Evolutionary conservation across 2,329 filamentous ascomycete genomes (phyloP).

Genomic region (Phyllosticta citrichinensis): DNA sequence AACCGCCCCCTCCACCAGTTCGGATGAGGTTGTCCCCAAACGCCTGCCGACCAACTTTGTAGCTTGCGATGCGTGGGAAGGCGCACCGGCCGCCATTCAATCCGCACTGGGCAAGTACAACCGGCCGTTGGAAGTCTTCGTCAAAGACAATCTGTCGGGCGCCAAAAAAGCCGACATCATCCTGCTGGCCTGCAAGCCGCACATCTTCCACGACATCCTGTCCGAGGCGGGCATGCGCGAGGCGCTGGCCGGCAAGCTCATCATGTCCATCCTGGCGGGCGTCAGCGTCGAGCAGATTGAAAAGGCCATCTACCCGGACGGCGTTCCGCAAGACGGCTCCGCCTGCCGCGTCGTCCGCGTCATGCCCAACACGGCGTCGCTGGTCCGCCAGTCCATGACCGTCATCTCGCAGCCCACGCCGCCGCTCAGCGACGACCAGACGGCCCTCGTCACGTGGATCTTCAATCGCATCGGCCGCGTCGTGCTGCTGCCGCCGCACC

Average conservation of each 20-base stretch:
- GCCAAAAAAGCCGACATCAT: slow-evolving; percentile 61
- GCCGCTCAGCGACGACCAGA: slow-evolving; percentile 44
- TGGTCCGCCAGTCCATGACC: slow-evolving; percentile 72
- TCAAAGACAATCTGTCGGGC: slow-evolving; percentile 61
- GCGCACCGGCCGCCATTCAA: slow-evolving; percentile 59
- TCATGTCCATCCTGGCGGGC: slow-evolving; percentile 74
- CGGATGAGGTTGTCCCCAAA: slow-evolving; percentile 34
- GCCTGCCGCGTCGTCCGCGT: slow-evolving; percentile 61
- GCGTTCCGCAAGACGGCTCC: slow-evolving; percentile 35
- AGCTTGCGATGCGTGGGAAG: slow-evolving; percentile 64
- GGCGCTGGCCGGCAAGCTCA: slow-evolving; percentile 66
- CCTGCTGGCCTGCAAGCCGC: slow-evolving; percentile 71
- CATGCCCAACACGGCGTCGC: slow-evolving; percentile 76
- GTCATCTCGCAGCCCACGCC: slow-evolving; percentile 57
- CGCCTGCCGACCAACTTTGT: slow-evolving; percentile 66
- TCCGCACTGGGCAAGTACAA: slow-evolving; percentile 54
- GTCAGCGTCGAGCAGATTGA: slow-evolving; percentile 61
- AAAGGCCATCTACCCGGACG: slow-evolving; percentile 47
- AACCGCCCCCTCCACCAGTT: slow-evolving; percentile 28
- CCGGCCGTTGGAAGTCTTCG: slow-evolving; percentile 53
- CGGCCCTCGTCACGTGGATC: slow-evolving; percentile 60
- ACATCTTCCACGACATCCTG: slow-evolving; percentile 61
- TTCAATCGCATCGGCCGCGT: slow-evolving; percentile 66
- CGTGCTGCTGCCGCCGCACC: slow-evolving; percentile 53
- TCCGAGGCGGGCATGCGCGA: slow-evolving; percentile 56